Conservation (phyloP, 331 rosid species). For the Spiraea crenata region DNA sequence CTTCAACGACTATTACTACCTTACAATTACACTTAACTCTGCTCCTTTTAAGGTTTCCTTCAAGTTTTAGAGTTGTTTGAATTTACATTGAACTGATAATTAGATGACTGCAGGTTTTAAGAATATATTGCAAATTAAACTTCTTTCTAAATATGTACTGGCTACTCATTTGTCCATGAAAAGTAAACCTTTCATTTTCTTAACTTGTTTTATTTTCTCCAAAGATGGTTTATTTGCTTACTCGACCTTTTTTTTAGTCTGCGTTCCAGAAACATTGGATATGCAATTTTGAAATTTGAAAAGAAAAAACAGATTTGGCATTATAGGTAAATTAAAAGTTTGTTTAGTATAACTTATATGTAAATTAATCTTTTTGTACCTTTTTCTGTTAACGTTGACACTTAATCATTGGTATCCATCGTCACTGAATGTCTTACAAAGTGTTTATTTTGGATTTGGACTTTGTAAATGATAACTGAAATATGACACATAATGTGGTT, state of each 20-base stretch:
- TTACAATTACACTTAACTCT: too few species aligned
- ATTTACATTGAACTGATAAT: not conserved
- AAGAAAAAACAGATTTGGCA: not conserved
- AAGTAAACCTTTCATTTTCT: not conserved
- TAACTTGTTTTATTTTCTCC: too few species aligned
- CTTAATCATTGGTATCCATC: conserved; percentile 67
- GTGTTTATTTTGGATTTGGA: conserved; percentile 45
- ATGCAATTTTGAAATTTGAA: not conserved
- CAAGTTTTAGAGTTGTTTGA: not conserved
- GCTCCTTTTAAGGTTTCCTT: not conserved
- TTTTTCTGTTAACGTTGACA: conserved; percentile 23
- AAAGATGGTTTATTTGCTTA: too few species aligned
- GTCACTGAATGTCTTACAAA: conserved; percentile 54
- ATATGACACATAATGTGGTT: conserved; percentile 24
- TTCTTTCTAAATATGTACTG: not conserved
- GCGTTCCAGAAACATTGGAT: not conserved
- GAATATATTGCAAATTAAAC: not conserved
- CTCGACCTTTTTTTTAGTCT: not conserved
- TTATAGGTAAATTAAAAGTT: not conserved
- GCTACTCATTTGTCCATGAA: not conserved
- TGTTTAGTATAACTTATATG: not conserved
- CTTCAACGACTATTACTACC: not conserved
- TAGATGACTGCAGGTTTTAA: not conserved
- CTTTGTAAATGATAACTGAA: conserved; percentile 10
- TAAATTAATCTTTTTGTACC: conserved; percentile 6